These are phyloP conservation scores for Fistulinella prunicolor DNA, from an alignment of 768 basidiomycete genomes.

Conservation along the genomic window DNA sequence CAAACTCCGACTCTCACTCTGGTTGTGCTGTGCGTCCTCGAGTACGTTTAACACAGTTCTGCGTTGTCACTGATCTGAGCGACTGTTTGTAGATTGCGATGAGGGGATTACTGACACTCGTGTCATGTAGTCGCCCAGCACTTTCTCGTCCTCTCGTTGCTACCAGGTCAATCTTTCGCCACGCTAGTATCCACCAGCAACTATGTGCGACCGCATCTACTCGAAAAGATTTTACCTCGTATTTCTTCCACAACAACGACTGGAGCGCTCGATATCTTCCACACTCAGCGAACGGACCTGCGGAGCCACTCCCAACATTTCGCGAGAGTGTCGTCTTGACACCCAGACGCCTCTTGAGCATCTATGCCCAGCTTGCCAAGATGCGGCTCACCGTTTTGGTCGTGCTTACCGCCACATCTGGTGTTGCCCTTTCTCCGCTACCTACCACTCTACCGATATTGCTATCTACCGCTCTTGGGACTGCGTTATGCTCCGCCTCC, in stretches of 20 bases:
- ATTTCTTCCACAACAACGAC: conserved; percentile 61
- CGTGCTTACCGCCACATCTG: conserved; percentile 86
- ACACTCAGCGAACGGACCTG: conserved; percentile 13
- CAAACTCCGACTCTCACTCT: conserved; percentile 30
- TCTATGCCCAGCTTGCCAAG: conserved; percentile 85
- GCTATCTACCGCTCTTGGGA: conserved; percentile 84
- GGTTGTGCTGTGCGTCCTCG: no score
- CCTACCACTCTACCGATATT: conserved; percentile 82
- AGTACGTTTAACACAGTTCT: conserved; percentile 2
- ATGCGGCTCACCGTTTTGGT: conserved; percentile 78
- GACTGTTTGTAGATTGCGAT: conserved; percentile 13
- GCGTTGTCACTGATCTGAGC: neutral
- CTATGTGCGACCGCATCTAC: conserved; percentile 4
- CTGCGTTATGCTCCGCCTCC: conserved; percentile 85
- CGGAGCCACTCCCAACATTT: conserved; percentile 27
- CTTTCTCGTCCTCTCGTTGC: conserved; percentile 8
- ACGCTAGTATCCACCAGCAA: neutral
- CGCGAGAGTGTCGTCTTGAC: conserved; percentile 44
- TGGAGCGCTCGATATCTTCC: conserved; percentile 37
- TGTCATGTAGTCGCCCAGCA: conserved; percentile 13
- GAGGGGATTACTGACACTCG: conserved; percentile 8
- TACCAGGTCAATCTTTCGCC: conserved; percentile 9
- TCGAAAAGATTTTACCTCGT: conserved; percentile 44
- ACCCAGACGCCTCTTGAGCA: conserved; percentile 49
- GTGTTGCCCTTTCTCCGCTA: conserved; percentile 89